Evolutionary conservation across 192 early-diverging fungal species (phyloP).

Genomic region (Gorgonomyces haynaldii): DNA sequence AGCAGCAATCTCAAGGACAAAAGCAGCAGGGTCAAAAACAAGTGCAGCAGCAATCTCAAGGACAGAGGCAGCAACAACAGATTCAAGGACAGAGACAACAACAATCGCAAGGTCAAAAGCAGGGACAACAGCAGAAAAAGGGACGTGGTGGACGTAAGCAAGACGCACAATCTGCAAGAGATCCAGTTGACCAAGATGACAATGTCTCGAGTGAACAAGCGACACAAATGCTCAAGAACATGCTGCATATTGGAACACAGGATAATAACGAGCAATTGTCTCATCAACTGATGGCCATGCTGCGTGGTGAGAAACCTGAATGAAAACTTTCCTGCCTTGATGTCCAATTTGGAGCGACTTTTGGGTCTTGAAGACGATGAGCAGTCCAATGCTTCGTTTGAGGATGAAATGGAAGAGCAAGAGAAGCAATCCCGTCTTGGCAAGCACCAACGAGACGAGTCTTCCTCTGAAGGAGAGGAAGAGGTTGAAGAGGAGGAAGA

Average conservation of each 20-base stretch:
- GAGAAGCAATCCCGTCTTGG: too few relatives aligned
- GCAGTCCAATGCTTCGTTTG: too few relatives aligned
- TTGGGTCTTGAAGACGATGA: too few relatives aligned
- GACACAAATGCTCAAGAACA: conserved; percentile 11
- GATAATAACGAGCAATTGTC: neutral
- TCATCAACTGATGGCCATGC: neutral
- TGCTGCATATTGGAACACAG: conserved; percentile 16
- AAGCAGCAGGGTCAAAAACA: conserved; percentile 5
- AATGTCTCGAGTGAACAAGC: conserved; percentile 7
- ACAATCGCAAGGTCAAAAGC: neutral
- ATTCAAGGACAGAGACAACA: conserved; percentile 1
- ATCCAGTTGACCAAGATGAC: conserved; percentile 10
- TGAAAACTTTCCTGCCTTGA: too few relatives aligned
- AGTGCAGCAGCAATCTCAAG: neutral
- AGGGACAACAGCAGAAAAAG: conserved; percentile 3
- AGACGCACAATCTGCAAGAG: neutral
- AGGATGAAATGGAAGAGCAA: too few relatives aligned
- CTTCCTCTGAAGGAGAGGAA: neutral
- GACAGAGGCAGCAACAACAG: conserved; percentile 5
- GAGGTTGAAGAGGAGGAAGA: conserved; percentile 6
- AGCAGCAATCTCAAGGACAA: neutral
- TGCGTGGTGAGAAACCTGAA: too few relatives aligned
- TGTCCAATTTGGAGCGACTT: too few relatives aligned
- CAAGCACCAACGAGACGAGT: too few relatives aligned
- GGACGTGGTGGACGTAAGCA: conserved; percentile 1